Evolutionary conservation across 2,329 filamentous ascomycete species (phyloP).

Genomic region (Calonectria leucothoes): DNA sequence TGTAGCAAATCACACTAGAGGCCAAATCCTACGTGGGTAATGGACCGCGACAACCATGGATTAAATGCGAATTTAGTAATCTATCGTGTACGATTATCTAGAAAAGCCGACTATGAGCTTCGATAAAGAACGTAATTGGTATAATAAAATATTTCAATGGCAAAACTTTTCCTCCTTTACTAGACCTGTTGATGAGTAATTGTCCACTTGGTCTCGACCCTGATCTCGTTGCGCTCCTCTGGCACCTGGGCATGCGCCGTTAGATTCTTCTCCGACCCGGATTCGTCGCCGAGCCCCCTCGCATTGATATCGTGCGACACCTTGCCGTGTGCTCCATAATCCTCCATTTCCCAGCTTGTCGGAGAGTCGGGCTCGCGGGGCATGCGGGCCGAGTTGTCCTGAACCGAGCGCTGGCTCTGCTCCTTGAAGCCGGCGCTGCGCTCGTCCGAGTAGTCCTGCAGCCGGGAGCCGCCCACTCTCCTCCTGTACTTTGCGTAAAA

Average conservation of each 20-base stretch:
- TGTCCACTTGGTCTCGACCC: constrained; percentile 37
- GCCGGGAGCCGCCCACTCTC: constrained; percentile 44
- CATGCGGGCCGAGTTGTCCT: constrained; percentile 11
- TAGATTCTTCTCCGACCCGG: constrained; percentile 40
- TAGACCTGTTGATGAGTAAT: constrained; percentile 26
- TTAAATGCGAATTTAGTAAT: neutral
- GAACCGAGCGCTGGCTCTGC: constrained; percentile 28
- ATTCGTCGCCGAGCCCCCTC: constrained; percentile 29
- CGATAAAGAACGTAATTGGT: neutral
- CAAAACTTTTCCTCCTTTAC: neutral
- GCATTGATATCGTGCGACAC: constrained; percentile 26
- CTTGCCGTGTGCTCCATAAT: constrained; percentile 31
- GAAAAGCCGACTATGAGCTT: neutral
- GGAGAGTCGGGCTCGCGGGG: constrained; percentile 19
- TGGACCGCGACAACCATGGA: neutral
- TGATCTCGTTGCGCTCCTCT: constrained; percentile 29
- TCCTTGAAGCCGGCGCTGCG: constrained; percentile 32
- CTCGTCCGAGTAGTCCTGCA: constrained; percentile 41
- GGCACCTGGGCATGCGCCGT: constrained; percentile 22
- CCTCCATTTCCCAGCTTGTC: constrained; percentile 40
- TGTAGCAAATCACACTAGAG: neutral
- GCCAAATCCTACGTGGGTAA: neutral
- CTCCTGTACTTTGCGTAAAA: constrained; percentile 48
- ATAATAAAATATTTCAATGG: neutral
- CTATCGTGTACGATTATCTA: neutral